Conservation (phyloP, 345 rosid species). For the Murraya koenigii region DNA sequence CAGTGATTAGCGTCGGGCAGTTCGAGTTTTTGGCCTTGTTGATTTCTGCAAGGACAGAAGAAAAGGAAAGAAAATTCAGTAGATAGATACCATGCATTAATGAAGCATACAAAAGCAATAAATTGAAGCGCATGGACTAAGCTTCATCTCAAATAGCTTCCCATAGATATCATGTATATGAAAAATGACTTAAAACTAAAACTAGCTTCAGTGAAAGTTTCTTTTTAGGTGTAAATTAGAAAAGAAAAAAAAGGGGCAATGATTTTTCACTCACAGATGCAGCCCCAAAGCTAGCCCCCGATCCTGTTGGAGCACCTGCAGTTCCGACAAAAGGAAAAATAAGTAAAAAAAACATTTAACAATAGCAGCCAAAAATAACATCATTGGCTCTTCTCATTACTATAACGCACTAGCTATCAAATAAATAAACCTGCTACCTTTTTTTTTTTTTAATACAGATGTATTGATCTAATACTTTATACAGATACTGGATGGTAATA, state of each 20-base stretch:
- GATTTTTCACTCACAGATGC: conserved; percentile 54
- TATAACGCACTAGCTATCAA: background rate
- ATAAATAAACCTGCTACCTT: background rate
- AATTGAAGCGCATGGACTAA: background rate
- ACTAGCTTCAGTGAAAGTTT: background rate
- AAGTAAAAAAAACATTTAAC: background rate
- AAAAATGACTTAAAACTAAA: background rate
- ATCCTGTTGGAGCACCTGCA: conserved; percentile 60
- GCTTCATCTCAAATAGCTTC: background rate
- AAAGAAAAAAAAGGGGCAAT: background rate
- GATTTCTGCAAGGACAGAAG: conserved; percentile 53
- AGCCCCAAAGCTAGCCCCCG: conserved; percentile 87
- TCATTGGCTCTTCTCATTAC: background rate
- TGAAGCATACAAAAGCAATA: background rate
- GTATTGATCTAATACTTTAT: background rate
- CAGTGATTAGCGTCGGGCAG: conserved; percentile 56
- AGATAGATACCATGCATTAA: background rate
- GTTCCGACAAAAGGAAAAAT: background rate
- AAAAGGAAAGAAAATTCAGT: conserved; percentile 12
- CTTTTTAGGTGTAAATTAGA: background rate
- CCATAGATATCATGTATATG: background rate
- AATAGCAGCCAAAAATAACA: background rate
- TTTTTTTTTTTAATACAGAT: background rate
- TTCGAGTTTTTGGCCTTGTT: conserved; percentile 76
- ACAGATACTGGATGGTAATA: background rate